phyloP scores from a whole-genome alignment of 345 rosid species.

The Salix dunnii region DNA sequence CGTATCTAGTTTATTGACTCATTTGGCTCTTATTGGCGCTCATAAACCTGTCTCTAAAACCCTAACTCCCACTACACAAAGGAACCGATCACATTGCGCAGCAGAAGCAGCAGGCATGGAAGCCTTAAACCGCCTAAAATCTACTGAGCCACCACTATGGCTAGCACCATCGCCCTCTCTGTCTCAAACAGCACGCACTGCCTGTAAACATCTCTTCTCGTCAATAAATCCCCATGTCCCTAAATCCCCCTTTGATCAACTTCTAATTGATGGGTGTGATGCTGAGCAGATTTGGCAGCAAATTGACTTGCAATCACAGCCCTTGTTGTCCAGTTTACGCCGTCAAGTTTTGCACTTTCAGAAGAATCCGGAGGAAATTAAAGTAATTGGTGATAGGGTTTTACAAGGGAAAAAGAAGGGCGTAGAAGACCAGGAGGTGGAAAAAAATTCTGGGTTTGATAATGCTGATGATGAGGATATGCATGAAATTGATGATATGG shows the following conservation, averaged over 20 bases:
- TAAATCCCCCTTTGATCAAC: slow-evolving; percentile 65
- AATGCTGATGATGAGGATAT: slow-evolving; percentile 39
- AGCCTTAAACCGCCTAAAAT: slow-evolving; percentile 49
- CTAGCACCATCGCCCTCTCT: slow-evolving; percentile 54
- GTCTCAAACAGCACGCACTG: slow-evolving; percentile 48
- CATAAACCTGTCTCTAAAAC: neutral
- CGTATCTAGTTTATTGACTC: too few relatives aligned
- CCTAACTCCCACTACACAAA: neutral
- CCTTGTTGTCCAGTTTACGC: slow-evolving; percentile 46
- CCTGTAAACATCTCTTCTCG: slow-evolving; percentile 57
- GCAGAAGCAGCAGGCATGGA: slow-evolving; percentile 42
- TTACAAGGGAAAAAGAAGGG: neutral
- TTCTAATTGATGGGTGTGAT: slow-evolving; percentile 72
- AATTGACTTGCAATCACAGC: slow-evolving; percentile 72
- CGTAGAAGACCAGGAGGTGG: neutral
- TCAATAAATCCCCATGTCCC: slow-evolving; percentile 48
- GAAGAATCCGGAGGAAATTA: slow-evolving; percentile 54
- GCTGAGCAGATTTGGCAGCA: slow-evolving; percentile 98
- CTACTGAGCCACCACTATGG: slow-evolving; percentile 69
- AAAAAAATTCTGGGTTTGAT: slow-evolving; percentile 6
- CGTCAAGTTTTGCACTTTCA: slow-evolving; percentile 54
- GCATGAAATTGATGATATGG: slow-evolving; percentile 40
- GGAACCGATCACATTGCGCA: neutral
- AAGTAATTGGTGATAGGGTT: neutral
- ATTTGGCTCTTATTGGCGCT: neutral